Conservation (phyloP, 2,329 filamentous ascomycete genomes). For the Blastomyces emzantsi region DNA sequence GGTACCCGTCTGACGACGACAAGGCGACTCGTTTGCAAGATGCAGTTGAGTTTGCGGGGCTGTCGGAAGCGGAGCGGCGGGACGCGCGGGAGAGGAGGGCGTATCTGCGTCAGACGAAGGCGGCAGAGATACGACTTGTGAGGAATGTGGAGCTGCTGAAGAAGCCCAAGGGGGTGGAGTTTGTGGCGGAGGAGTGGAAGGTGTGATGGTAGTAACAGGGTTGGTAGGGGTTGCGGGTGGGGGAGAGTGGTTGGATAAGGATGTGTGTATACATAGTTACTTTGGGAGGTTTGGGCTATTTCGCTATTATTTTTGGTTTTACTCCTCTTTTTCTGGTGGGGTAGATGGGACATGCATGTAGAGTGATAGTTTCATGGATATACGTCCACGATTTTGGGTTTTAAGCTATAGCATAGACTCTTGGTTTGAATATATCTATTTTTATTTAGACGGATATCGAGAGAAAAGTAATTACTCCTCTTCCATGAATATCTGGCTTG, state of each 20-base stretch:
- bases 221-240: background rate
- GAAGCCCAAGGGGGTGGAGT: conserved; percentile 50
- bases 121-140: conserved; percentile 79
- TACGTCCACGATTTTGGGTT: background rate
- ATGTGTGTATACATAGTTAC: background rate
- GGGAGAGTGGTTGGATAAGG: background rate
- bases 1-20: conserved; percentile 18
- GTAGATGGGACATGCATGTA: background rate
- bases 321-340: background rate
- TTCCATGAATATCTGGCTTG: background rate
- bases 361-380: background rate
- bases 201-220: conserved; percentile 13
- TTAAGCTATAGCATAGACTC: too few relatives aligned
- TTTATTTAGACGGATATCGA: background rate
- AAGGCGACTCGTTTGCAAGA: conserved; percentile 14
- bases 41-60: conserved; percentile 6
- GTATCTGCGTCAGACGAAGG: conserved; percentile 65
- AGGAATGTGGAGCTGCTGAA: conserved; percentile 62
- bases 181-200: conserved; percentile 21
- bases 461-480: background rate
- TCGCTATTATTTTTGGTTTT: background rate
- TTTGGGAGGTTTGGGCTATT: background rate
- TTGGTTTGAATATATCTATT: background rate
- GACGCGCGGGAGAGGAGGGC: conserved; percentile 46
- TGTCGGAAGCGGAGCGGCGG: conserved; percentile 36